Base-by-base conservation (phyloP, 495 filamentous ascomycete species). In the Aspergillus homomorphus region DNA sequence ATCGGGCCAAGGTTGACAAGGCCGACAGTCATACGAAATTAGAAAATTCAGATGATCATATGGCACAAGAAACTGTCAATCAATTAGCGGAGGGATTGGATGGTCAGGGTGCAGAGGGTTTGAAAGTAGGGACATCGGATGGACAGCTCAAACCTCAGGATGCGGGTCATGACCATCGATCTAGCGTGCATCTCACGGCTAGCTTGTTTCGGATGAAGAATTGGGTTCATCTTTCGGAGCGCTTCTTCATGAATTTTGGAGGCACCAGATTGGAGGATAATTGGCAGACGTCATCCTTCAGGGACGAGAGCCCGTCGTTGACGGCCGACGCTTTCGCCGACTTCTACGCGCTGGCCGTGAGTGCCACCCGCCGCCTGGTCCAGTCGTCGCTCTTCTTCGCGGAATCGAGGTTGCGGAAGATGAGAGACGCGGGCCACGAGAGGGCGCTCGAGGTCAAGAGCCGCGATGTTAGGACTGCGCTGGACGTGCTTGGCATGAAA, bases 181-280 rank as follows among this genome's bases (percentile, higher is more conserved):
- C 62, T 24, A 56, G 72, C 28, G 67, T 76, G 6, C 64, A 78
- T 10, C 80, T 81, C 15, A 76, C 82, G 33, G 77, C 83, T 1
- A 72, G 77, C 53, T 60, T 96, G 0, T 80, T 96, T 24, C 67
- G 77, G 38, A 60, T 87, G 6, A 69, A 72, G 18, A 78, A 69
- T 9, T 92, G 87, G 86, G 72, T 94, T 5, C 60, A 71, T 16
- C 72, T 96, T 5, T 88, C 89, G 0, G 73, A 78, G 21, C 75
- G 76, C 4, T 42, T 93, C 1, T 94, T 95, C 64, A 95, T 96
- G 92, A 93, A 94, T 67, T 80, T 82, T 4, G 72, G 76, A 2
- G 72, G 80, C 33, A 56, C 66, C 46, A 58, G 66, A 43, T 66
- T 72, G 20, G 82, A 87, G 42, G 78, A 85, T 49, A 91, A 91